Evolutionary conservation across 108 stramenopile species (phyloP).

Genomic region (Nitzschia putrida): DNA sequence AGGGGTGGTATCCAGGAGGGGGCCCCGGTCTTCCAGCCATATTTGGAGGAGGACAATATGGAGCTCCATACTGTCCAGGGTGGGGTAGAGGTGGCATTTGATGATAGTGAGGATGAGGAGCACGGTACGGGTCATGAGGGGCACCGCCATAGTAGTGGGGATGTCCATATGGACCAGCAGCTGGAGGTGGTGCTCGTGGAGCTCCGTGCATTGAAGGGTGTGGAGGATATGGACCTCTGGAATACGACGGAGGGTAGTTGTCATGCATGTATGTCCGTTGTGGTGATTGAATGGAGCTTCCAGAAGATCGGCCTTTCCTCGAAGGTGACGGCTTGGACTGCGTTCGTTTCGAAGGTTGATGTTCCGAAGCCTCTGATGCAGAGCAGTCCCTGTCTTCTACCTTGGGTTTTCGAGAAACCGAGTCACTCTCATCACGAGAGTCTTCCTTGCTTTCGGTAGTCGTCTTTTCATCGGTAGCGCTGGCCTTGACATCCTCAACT

Average conservation of each 20-base stretch:
- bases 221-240: constrained; percentile 23
- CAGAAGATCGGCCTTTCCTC: constrained; percentile 10
- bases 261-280: constrained; percentile 28
- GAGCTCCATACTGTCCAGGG: constrained; percentile 21
- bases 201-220: constrained; percentile 28
- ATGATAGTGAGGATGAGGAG: constrained; percentile 36
- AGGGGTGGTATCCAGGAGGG: constrained; percentile 41
- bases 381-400: constrained; percentile 24
- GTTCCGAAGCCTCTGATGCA: neutral
- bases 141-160: constrained; percentile 32
- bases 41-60: constrained; percentile 31
- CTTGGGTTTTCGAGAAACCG: constrained; percentile 9
- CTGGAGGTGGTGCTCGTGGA: constrained; percentile 32
- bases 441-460: neutral
- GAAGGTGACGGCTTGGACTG: constrained; percentile 27
- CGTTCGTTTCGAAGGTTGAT: constrained; percentile 7
- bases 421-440: constrained; percentile 18
- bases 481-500: neutral
- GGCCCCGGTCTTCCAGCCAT: constrained; percentile 39
- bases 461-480: neutral
- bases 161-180: constrained; percentile 10
- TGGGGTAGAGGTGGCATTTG: constrained; percentile 43
- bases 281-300: constrained; percentile 21
- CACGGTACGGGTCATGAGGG: constrained; percentile 37
- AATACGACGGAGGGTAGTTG: constrained; percentile 16